Evolutionary conservation across 169 alveolate genomes (phyloP).

Genomic region (Eimeria acervulina): DNA sequence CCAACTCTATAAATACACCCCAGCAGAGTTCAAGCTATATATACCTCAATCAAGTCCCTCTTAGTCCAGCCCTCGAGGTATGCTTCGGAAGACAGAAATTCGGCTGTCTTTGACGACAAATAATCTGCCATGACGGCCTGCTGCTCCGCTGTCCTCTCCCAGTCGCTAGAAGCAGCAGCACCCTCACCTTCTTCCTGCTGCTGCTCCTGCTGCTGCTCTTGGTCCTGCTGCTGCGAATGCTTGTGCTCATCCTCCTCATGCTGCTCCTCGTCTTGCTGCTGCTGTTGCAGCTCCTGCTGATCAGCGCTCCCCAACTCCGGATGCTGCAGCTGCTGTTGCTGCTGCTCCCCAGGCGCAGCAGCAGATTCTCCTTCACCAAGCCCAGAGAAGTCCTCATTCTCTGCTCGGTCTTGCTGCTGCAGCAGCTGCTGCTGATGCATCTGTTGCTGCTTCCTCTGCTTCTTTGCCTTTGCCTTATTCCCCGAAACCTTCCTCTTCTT

Average conservation of each 20-base stretch:
- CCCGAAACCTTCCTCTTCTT: slow-evolving; percentile 36
- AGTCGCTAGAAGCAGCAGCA: slow-evolving; percentile 38
- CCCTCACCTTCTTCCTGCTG: slow-evolving; percentile 7
- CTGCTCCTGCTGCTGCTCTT: slow-evolving; percentile 1
- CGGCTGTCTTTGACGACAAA: slow-evolving; percentile 46
- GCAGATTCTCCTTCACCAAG: not conserved
- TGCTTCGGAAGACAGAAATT: slow-evolving; percentile 67
- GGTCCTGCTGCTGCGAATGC: slow-evolving; percentile 19
- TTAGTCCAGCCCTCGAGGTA: slow-evolving; percentile 80
- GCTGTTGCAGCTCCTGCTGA: slow-evolving; percentile 4
- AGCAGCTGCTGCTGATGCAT: not conserved
- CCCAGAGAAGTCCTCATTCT: not conserved
- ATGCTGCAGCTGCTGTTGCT: slow-evolving; percentile 40
- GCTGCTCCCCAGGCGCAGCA: slow-evolving; percentile 8
- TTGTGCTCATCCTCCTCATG: slow-evolving; percentile 5
- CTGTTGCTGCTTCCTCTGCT: slow-evolving; percentile 62
- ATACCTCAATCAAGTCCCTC: slow-evolving; percentile 78
- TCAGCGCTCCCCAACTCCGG: not conserved
- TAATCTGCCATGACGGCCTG: slow-evolving; percentile 58
- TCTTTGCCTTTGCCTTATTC: slow-evolving; percentile 62
- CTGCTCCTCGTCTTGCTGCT: slow-evolving; percentile 39
- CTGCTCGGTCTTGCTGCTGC: slow-evolving; percentile 27
- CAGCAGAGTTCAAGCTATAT: not conserved
- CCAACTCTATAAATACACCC: not conserved
- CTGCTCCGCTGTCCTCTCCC: slow-evolving; percentile 71